These are phyloP conservation scores for Cicer bijugum DNA, from an alignment of 306 rosid genomes.

Conservation along the genomic window DNA sequence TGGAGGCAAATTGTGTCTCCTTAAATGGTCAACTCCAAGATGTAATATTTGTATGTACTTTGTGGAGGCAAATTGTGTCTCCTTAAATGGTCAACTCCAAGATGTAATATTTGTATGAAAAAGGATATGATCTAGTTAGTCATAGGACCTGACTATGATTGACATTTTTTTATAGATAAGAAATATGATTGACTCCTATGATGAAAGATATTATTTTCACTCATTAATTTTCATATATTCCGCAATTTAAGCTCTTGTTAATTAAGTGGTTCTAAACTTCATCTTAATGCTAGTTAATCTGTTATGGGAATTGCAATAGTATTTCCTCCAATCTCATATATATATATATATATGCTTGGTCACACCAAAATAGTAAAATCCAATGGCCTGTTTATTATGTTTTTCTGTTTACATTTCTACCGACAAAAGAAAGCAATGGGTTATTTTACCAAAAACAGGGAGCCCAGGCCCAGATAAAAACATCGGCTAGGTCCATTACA, in stretches of 20 bases:
- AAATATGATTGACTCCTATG: background rate
- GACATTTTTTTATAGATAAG: too few species aligned
- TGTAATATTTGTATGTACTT: background rate
- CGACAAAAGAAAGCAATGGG: background rate
- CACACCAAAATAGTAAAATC: background rate
- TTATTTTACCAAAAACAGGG: background rate
- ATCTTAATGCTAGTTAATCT: background rate
- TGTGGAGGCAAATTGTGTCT: background rate
- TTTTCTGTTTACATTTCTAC: background rate
- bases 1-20: background rate
- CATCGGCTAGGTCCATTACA: too few species aligned
- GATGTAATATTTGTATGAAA: background rate
- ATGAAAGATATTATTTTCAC: background rate
- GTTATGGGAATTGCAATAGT: background rate
- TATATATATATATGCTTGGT: background rate
- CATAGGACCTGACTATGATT: background rate
- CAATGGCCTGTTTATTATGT: background rate
- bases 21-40: too few species aligned
- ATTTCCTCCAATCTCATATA: background rate
- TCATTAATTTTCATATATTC: too few species aligned
- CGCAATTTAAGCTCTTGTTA: background rate
- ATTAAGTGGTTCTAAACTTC: background rate
- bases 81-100: too few species aligned
- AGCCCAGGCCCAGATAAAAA: background rate
- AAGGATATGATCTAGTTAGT: background rate